A percentile compares a stretch with the other conserved stretches of the same genome.
Conservation (phyloP, 768 basidiomycete genomes). For the Suillus paluster region DNA sequence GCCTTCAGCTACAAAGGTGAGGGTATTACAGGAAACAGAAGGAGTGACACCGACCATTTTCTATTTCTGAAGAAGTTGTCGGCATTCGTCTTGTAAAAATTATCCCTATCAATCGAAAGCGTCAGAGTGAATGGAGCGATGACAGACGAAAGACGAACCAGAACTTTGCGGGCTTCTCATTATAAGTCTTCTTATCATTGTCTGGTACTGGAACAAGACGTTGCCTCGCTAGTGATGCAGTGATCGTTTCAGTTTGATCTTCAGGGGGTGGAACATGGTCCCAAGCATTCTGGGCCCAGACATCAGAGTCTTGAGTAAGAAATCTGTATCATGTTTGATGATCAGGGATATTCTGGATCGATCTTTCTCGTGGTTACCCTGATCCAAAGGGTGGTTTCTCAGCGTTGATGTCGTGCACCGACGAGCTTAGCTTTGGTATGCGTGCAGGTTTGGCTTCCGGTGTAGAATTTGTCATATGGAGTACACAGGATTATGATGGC, state of each 20-base stretch:
- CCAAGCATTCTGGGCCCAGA: conserved; percentile 91
- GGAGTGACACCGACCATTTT: no score
- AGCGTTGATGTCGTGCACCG: conserved; percentile 61
- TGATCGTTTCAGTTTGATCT: conserved; percentile 78
- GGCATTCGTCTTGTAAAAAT: conserved; percentile 86
- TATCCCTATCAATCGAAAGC: conserved; percentile 67
- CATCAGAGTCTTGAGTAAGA: conserved; percentile 68
- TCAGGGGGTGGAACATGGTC: conserved; percentile 85
- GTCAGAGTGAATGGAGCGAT: conserved; percentile 29
- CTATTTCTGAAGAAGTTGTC: conserved; percentile 94
- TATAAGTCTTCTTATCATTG: conserved; percentile 71
- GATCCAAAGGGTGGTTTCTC: conserved; percentile 75
- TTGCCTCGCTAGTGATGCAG: conserved; percentile 72
- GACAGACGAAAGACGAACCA: conserved; percentile 54
- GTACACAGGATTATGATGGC: not conserved
- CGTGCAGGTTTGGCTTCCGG: conserved; percentile 15
- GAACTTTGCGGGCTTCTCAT: conserved; percentile 71
- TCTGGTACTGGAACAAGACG: conserved; percentile 71
- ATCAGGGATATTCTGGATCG: conserved; percentile 12
- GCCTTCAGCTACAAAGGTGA: no score
- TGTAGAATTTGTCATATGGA: not conserved
- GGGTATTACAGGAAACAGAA: no score
- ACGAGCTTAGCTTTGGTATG: conserved; percentile 51
- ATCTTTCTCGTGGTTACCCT: conserved; percentile 44
- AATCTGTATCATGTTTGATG: conserved; percentile 48